These are phyloP conservation scores for Verticillium nonalfalfae DNA, from an alignment of 2,329 filamentous ascomycete genomes.

Conservation along the genomic window DNA sequence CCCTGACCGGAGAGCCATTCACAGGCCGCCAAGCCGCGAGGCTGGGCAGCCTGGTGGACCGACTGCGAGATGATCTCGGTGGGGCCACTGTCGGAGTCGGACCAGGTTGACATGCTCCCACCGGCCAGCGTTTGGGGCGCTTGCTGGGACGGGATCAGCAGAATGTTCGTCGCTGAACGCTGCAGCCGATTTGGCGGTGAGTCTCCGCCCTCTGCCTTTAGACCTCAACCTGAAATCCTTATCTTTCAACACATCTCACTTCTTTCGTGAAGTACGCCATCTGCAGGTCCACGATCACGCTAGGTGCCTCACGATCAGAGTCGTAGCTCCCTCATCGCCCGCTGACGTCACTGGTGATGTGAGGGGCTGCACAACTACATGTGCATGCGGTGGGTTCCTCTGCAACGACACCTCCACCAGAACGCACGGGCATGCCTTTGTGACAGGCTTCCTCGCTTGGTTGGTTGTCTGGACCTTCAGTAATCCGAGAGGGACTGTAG, in stretches of 20 bases:
- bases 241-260: not conserved
- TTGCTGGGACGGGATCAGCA: not conserved
- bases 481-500: too few species aligned
- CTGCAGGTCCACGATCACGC: not conserved
- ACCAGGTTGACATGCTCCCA: not conserved
- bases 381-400: not conserved
- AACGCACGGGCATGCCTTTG: too few species aligned
- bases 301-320: not conserved
- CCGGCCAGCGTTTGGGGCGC: too few species aligned
- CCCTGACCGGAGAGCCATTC: not conserved
- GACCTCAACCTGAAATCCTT: not conserved
- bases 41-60: constrained; percentile 44
- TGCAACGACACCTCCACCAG: not conserved
- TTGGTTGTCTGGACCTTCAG: too few species aligned
- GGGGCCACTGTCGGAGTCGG: constrained; percentile 7
- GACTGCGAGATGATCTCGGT: constrained; percentile 47
- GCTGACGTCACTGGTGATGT: not conserved
- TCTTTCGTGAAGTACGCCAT: not conserved
- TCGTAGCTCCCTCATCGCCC: not conserved
- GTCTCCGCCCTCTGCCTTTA: not conserved
- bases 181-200: not conserved
- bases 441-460: too few species aligned
- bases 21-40: not conserved
- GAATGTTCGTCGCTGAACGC: too few species aligned
- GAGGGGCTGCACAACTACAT: not conserved